Base-by-base conservation (phyloP, 208 protist genomes). In the Porcisia deanei region DNA sequence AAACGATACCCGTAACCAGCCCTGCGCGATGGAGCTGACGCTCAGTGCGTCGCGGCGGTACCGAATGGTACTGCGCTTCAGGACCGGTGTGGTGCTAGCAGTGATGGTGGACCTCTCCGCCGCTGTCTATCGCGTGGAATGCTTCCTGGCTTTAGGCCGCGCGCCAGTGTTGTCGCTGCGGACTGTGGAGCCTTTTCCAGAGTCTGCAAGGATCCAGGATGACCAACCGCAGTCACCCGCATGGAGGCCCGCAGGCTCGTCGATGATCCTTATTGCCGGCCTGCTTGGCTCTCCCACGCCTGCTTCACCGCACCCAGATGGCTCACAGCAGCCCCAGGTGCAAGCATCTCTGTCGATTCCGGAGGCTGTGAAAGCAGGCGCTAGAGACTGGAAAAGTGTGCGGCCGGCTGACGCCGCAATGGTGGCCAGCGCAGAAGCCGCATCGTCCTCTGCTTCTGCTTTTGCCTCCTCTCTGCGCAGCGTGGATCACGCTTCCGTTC, bases 51-150 rank as follows among this genome's bases (percentile, higher is more conserved):
- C 84, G 25, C 82, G 81, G 60, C 90, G 87, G 58, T 94, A 91
- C 74, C 92, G 92, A 39, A 63, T 96, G 63, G 76, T 96, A 20
- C 63, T 83, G 45, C 78, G 82, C 73, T 96, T 94, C 30, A 80
- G 79, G 43, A 82, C 76, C 22, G 85, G 85, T 14, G 85, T 93
- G 73, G 65, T 95, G 69, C 75, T 86, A 49, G 84, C 88, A 34
- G 90, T 94, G 45, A 88, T 94, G 85, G 71, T 92, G 9, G 90
- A 96, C 73, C 76, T 93, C 22, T 72, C 85, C 16, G 76, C 84
- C 8, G 52, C 75, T 37, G 60, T 75, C 45, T 86, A 83, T 71
- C 85, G 82, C 9, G 85, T 94, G 34, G 90, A 96, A 80, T 79
- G 77, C 45, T 94, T 94, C 83, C 67, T 94, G 30, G 86, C 92